Evolutionary conservation across 176 grass and related monocot genomes (phyloP).

Genomic region (Phyllostachys edulis): DNA sequence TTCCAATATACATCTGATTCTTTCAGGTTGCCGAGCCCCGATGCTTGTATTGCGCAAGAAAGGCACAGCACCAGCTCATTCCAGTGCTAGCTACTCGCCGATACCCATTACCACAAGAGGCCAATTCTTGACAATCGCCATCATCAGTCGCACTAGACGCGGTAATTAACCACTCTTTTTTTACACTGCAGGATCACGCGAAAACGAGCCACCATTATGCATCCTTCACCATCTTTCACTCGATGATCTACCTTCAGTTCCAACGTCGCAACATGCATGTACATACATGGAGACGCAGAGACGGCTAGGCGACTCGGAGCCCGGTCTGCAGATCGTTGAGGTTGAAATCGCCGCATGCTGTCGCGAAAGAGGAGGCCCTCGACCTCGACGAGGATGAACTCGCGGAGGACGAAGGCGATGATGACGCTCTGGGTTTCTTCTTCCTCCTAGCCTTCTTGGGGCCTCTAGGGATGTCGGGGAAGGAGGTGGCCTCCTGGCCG

Average conservation of each 20-base stretch:
- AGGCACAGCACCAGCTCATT: neutral
- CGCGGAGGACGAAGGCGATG: conserved; percentile 26
- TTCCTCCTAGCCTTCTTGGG: conserved; percentile 34
- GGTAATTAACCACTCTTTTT: neutral
- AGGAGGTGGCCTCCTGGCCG: neutral
- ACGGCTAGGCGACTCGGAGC: conserved; percentile 23
- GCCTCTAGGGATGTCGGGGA: conserved; percentile 32
- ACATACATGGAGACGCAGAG: neutral
- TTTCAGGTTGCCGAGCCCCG: neutral
- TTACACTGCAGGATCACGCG: neutral
- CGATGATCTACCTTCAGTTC: neutral
- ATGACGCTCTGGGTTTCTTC: conserved; percentile 22
- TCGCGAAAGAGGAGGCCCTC: conserved; percentile 48
- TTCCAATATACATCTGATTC: too few species aligned
- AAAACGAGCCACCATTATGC: neutral
- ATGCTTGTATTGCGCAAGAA: neutral
- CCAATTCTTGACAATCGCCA: neutral
- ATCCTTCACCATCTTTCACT: neutral
- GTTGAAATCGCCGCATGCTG: conserved; percentile 39
- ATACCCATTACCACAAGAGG: neutral
- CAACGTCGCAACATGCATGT: neutral
- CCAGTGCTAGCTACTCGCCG: neutral
- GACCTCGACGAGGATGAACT: conserved; percentile 47
- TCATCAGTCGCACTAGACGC: neutral
- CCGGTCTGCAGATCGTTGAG: conserved; percentile 3